phyloP scores from a whole-genome alignment of 441 rosid genomes.

The Biscutella laevigata region DNA sequence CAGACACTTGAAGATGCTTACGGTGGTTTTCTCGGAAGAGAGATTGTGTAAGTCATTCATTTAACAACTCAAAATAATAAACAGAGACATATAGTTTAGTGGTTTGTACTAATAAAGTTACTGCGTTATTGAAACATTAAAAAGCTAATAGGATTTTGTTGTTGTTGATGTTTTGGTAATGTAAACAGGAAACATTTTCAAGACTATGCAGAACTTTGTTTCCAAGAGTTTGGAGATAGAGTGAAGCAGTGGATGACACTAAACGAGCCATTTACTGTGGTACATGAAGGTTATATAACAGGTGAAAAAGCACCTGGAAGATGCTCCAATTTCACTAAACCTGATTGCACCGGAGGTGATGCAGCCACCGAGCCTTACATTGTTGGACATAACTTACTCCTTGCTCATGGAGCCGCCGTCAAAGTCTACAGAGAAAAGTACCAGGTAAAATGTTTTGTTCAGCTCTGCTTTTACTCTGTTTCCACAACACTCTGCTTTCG shows the following conservation, averaged over 20 bases:
- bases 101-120: no score
- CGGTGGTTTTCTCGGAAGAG: slow-evolving; percentile 36
- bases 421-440: slow-evolving; percentile 44
- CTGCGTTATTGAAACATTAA: no score
- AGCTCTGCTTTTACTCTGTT: no score
- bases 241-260: slow-evolving; percentile 66
- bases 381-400: slow-evolving; percentile 49
- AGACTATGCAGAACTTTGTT: slow-evolving; percentile 48
- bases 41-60: slow-evolving; percentile 29
- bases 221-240: slow-evolving; percentile 55
- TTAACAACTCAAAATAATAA: no score
- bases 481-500: no score
- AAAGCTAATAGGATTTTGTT: no score
- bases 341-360: slow-evolving; percentile 50
- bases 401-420: slow-evolving; percentile 65
- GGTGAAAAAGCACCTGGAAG: slow-evolving; percentile 40
- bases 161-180: not conserved
- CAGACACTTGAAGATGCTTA: slow-evolving; percentile 42
- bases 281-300: slow-evolving; percentile 27
- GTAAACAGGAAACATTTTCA: slow-evolving; percentile 31
- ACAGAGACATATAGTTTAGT: no score
- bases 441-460: no score
- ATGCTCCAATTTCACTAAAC: slow-evolving; percentile 43
- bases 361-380: slow-evolving; percentile 61
- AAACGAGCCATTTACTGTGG: slow-evolving; percentile 48